Conservation (phyloP, 2,329 filamentous ascomycete genomes). For the Sarocladiaceae sp. region DNA sequence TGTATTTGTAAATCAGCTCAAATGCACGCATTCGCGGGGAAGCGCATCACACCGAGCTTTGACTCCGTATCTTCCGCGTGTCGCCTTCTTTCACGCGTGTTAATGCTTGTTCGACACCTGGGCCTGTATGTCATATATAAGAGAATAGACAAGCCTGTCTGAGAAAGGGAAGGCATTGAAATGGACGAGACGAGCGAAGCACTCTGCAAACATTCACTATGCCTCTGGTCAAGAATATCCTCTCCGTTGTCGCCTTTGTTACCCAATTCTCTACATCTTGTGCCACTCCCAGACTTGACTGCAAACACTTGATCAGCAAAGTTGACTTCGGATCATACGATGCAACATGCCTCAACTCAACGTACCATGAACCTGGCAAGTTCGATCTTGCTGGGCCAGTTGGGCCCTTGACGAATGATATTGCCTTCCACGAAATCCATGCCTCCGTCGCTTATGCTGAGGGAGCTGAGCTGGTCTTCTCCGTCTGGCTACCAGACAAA, state of each 20-base stretch:
- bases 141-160: too few species aligned
- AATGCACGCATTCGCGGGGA: neutral
- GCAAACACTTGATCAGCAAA: neutral
- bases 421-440: neutral
- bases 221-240: neutral
- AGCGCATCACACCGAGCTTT: neutral
- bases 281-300: neutral
- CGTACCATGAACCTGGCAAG: neutral
- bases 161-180: too few species aligned
- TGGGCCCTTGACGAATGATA: neutral
- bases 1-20: too few species aligned
- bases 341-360: slow-evolving; percentile 1
- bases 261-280: neutral
- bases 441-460: neutral
- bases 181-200: too few species aligned
- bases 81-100: neutral
- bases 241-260: neutral
- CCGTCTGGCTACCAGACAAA: neutral
- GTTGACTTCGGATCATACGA: neutral
- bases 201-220: too few species aligned
- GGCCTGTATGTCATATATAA: neutral
- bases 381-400: neutral
- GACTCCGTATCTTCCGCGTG: too few species aligned
- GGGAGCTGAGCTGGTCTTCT: neutral
- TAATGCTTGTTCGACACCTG: neutral